Evolutionary conservation across 495 filamentous ascomycete genomes (phyloP).

Genomic region (Talaromyces thailandensis): DNA sequence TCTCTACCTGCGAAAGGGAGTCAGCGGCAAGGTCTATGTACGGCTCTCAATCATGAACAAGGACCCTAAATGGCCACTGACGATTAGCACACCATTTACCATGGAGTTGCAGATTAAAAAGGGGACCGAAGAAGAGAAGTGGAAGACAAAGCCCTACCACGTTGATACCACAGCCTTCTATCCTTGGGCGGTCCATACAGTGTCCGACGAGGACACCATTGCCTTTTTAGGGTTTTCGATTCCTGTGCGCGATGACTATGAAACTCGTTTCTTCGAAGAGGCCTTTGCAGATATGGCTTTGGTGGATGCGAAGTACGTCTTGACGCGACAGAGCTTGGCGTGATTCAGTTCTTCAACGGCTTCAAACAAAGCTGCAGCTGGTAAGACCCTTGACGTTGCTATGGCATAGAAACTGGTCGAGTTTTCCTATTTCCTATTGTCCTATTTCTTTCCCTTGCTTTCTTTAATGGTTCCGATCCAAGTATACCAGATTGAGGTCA

Average conservation of each 20-base stretch:
- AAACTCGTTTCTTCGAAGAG: background rate
- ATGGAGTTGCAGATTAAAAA: background rate
- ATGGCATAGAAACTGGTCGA: background rate
- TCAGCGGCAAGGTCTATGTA: background rate
- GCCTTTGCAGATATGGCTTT: background rate
- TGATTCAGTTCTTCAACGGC: background rate
- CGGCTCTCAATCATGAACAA: background rate
- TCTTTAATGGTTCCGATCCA: too few relatives aligned
- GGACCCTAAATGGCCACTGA: background rate
- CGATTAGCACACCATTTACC: background rate
- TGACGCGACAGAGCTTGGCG: background rate
- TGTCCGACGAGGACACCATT: background rate
- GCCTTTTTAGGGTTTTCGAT: background rate
- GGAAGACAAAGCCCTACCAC: background rate
- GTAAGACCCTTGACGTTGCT: background rate
- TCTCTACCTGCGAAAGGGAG: background rate
- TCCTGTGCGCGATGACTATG: background rate
- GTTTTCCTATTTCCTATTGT: background rate
- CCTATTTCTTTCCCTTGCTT: background rate
- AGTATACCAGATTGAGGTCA: background rate
- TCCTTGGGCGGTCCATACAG: background rate
- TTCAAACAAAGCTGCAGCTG: background rate
- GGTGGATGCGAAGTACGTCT: background rate
- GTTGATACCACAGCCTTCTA: background rate
- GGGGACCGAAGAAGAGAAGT: background rate